A percentile compares a stretch with the other conserved stretches of the same genome.
Conservation (phyloP, 2,329 filamentous ascomycete genomes). For the Aspergillus sp. region DNA sequence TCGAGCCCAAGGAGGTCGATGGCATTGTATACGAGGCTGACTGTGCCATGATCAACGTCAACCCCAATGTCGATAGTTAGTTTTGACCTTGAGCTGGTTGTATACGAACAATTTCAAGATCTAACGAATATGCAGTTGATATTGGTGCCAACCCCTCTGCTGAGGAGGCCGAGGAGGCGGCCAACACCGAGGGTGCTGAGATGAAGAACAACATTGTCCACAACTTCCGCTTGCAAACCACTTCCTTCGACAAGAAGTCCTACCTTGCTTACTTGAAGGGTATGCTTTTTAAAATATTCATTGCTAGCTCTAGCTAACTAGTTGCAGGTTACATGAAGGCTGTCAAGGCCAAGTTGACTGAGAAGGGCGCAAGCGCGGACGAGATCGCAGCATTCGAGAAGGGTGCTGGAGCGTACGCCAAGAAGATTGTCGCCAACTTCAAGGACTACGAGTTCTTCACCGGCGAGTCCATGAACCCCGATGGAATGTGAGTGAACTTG, state of each 20-base stretch:
- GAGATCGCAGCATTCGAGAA: slow-evolving; percentile 75
- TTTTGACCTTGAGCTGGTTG: no score
- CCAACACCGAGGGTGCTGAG: slow-evolving; percentile 54
- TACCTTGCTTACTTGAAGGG: no score
- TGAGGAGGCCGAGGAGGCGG: slow-evolving; percentile 65
- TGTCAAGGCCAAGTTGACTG: slow-evolving; percentile 67
- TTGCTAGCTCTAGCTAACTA: not conserved
- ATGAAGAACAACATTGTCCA: slow-evolving; percentile 67
- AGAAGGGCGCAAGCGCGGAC: slow-evolving; percentile 57
- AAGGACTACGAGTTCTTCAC: slow-evolving; percentile 95
- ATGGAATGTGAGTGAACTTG: slow-evolving; percentile 71
- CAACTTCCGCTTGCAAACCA: slow-evolving; percentile 59
- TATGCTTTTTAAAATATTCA: no score
- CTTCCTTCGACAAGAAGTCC: not conserved
- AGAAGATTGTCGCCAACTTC: slow-evolving; percentile 83
- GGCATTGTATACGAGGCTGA: slow-evolving; percentile 83
- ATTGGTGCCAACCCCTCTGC: slow-evolving; percentile 90
- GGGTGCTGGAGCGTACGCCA: slow-evolving; percentile 68
- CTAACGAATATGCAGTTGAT: no score
- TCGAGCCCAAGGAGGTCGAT: slow-evolving; percentile 74
- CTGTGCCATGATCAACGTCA: slow-evolving; percentile 83
- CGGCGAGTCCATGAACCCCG: slow-evolving; percentile 86
- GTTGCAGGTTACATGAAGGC: slow-evolving; percentile 80
- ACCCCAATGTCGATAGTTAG: slow-evolving; percentile 33
- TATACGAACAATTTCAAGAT: no score